Percentiles rank a stretch among this genome's conserved stretches.
Evolutionary conservation across 83 land plant species (phyloP).

Genomic region (Diphasiastrum complanatum): DNA sequence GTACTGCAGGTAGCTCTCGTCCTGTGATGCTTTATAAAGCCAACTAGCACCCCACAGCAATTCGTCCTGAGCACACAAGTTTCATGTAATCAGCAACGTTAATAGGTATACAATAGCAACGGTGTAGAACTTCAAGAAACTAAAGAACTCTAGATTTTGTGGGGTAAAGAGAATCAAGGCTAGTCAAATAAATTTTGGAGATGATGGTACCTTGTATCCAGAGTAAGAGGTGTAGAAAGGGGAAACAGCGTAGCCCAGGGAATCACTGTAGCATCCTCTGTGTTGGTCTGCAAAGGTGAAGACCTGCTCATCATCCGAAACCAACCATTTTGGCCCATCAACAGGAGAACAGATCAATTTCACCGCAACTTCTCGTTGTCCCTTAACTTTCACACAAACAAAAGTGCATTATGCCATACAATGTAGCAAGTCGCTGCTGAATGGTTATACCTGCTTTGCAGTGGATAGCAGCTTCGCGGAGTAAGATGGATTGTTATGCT

Average conservation of each 20-base stretch:
- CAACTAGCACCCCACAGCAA: slow-evolving; percentile 1
- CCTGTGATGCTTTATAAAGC: slow-evolving; percentile 7
- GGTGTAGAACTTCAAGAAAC: no score
- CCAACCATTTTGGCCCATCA: background rate
- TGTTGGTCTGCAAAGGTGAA: slow-evolving; percentile 3
- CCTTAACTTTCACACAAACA: background rate
- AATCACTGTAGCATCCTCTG: slow-evolving; percentile 10
- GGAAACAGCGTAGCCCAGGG: slow-evolving; percentile 2
- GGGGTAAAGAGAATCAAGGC: no score
- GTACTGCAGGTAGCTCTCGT: background rate
- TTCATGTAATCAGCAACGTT: no score
- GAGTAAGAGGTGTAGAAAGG: slow-evolving; percentile 14
- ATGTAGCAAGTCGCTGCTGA: background rate
- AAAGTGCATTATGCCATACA: background rate
- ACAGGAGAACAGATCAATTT: background rate
- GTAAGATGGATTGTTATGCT: background rate
- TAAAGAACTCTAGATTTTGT: no score
- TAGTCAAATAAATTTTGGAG: no score
- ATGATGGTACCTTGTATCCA: background rate
- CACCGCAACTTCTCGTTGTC: no score
- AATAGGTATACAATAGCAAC: no score
- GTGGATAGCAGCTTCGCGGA: background rate
- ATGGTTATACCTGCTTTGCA: slow-evolving; percentile 2
- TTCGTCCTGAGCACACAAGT: background rate
- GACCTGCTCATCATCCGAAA: background rate